Base-by-base conservation (phyloP, 2,329 filamentous ascomycete genomes). In the Lachnellula arida region DNA sequence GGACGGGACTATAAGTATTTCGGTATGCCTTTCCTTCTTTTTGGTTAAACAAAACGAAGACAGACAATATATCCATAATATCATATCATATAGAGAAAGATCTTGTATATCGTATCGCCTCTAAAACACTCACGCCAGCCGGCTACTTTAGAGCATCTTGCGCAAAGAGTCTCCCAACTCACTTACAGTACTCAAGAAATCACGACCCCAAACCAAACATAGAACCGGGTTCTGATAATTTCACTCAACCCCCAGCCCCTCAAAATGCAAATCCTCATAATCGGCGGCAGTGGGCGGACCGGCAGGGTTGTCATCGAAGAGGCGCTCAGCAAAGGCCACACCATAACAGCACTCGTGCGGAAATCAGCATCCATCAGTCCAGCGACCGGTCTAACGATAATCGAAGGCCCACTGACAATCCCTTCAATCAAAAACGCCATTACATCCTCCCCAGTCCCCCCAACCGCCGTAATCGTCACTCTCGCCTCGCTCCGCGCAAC, bases 201-300 rank as follows among this genome's bases (percentile, higher is more conserved):
- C 28, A 32, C n/a, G n/a, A n/a, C n/a, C n/a, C 28, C 8, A 4
- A 0, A 8, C 9, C 9, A 11, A 32, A 28, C 7, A 28, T 9
- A 28, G 8, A 11, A 32, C 28, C 2, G 11, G 3, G 9, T 9
- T 32, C 28, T 32, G 28, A 32, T 11, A 11, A 3, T 4, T 32
- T 4, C 9, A 32, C 28, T 11, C 8, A 32, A 2, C 28, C 2
- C 19, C 11, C 28, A 32, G 25, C 25, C 2, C 19, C 42, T 22
- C 11, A 55, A 55, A 25, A 76, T 78, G 73, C 74, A 75, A 46
- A 59, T 80, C 58, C 73, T 80, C 57, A 65, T 63, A 22, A 35
- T 80, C 39, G 77, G 77, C 37, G 78, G 71, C 54, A 75, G 69
- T 40, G 78, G 78, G 43, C 74, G 74, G 54, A 78, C 76, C 49